Evolutionary conservation across 306 rosid genomes (phyloP).

Genomic region (Carpinus viminea): DNA sequence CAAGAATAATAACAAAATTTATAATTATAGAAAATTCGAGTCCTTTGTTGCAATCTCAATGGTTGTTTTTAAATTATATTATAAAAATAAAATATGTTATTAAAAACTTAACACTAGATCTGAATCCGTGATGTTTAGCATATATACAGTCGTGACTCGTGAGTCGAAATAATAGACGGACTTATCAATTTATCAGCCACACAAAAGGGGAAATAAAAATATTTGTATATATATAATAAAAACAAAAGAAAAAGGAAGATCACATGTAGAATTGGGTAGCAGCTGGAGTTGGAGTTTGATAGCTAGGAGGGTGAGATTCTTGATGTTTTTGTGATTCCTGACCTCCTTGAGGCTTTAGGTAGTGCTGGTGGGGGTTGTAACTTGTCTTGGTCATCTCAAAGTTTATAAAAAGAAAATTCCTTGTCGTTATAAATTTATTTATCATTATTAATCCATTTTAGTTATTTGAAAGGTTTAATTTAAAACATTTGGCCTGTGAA

Average conservation of each 20-base stretch:
- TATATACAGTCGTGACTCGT: too few species aligned
- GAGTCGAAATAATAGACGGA: too few species aligned
- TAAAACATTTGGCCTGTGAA: background rate
- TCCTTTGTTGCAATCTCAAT: too few species aligned
- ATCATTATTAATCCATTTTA: background rate
- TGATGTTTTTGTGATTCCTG: too few species aligned
- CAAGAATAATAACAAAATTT: too few species aligned
- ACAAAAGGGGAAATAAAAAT: background rate
- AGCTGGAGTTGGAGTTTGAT: too few species aligned
- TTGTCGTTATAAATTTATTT: background rate
- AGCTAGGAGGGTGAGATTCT: background rate
- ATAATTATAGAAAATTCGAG: too few species aligned
- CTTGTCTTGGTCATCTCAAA: background rate
- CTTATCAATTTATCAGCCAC: background rate
- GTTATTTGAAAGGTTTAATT: background rate
- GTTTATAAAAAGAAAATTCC: background rate
- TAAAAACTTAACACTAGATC: too few species aligned
- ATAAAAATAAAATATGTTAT: too few species aligned
- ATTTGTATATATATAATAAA: background rate
- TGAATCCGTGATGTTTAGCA: too few species aligned
- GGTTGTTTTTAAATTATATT: too few species aligned
- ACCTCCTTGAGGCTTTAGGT: too few species aligned
- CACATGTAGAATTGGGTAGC: background rate
- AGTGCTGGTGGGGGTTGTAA: background rate
- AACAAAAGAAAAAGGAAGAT: background rate